A percentile compares a stretch with the other conserved stretches of the same genome.
Evolutionary conservation across 192 early-diverging fungal species (phyloP).

Genomic region (Umbelopsis vinacea): DNA sequence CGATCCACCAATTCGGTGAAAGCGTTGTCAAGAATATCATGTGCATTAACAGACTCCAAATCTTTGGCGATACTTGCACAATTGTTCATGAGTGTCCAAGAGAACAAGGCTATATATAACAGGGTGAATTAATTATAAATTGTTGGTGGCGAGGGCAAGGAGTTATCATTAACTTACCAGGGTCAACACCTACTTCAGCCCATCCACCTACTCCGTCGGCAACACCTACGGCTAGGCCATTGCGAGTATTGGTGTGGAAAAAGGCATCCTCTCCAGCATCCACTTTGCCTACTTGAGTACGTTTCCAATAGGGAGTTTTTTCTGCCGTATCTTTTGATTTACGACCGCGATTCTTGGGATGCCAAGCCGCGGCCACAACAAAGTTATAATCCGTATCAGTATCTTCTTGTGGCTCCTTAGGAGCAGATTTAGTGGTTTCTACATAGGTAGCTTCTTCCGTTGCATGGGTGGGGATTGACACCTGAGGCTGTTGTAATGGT

Average conservation of each 20-base stretch:
- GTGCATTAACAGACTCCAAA: slow-evolving; percentile 44
- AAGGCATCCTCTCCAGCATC: slow-evolving; percentile 68
- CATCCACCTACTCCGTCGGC: slow-evolving; percentile 67
- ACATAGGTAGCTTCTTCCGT: background rate
- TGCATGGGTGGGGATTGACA: background rate
- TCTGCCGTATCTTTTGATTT: slow-evolving; percentile 8
- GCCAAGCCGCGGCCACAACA: slow-evolving; percentile 41
- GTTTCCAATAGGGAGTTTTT: slow-evolving; percentile 45
- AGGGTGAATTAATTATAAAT: slow-evolving; percentile 24
- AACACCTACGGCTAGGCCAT: slow-evolving; percentile 59
- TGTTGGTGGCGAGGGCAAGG: background rate
- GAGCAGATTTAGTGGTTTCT: background rate
- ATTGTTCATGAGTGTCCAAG: slow-evolving; percentile 67
- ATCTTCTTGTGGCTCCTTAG: background rate
- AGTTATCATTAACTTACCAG: slow-evolving; percentile 17
- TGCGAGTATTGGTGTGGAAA: slow-evolving; percentile 55
- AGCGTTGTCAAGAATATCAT: slow-evolving; percentile 55
- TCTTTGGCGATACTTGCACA: slow-evolving; percentile 53
- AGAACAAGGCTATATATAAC: slow-evolving; percentile 55
- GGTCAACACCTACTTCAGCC: slow-evolving; percentile 51
- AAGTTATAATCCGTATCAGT: slow-evolving; percentile 27
- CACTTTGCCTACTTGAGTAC: slow-evolving; percentile 53
- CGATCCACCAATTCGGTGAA: slow-evolving; percentile 51
- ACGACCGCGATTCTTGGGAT: slow-evolving; percentile 32
- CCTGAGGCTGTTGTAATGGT: background rate